phyloP scores from a whole-genome alignment of 2,329 filamentous ascomycete genomes.

The Botrytis aclada region DNA sequence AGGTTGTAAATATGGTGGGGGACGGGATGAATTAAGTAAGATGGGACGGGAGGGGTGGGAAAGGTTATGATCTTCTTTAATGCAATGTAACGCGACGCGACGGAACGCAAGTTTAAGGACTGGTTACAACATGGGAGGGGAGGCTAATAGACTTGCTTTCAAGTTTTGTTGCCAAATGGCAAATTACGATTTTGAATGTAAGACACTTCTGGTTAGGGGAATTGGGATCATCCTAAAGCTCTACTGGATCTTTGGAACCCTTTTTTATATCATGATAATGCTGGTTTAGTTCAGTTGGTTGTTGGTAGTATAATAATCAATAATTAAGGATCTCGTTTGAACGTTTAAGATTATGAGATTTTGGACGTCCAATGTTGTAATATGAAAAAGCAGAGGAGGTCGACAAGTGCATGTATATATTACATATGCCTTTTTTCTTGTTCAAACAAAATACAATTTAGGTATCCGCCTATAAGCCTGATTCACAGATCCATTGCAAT shows the following conservation, averaged over 20 bases:
- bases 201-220: constrained; percentile 1
- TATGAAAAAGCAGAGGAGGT: neutral
- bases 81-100: neutral
- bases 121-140: neutral
- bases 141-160: neutral
- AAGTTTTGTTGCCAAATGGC: neutral
- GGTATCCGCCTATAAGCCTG: neutral
- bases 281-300: neutral
- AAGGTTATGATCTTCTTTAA: neutral
- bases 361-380: neutral
- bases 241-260: neutral
- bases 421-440: neutral
- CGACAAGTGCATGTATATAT: neutral
- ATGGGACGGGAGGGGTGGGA: neutral
- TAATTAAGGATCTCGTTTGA: neutral
- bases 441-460: neutral
- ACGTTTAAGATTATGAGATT: neutral
- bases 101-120: neutral
- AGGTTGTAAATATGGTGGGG: neutral
- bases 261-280: neutral
- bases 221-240: neutral
- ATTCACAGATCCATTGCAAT: neutral
- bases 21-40: neutral
- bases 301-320: neutral
- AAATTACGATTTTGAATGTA: neutral